Percentiles rank a stretch among this genome's conserved stretches.
Evolutionary conservation across 306 rosid genomes (phyloP).

Genomic region (Senna tora): DNA sequence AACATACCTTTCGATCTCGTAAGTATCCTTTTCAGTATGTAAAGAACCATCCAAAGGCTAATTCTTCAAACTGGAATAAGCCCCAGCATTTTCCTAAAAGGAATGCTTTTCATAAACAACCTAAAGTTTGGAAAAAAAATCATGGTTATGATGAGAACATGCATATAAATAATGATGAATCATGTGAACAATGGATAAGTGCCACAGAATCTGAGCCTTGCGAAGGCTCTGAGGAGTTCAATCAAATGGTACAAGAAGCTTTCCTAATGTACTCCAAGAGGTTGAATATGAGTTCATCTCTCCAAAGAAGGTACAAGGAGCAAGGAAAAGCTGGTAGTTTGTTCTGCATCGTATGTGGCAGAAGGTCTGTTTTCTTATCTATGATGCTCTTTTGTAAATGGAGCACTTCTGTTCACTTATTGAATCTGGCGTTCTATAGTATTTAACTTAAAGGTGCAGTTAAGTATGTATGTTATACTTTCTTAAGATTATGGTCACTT

Average conservation of each 20-base stretch:
- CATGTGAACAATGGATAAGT: conserved; percentile 59
- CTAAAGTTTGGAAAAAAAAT: conserved; percentile 71
- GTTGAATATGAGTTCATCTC: conserved; percentile 62
- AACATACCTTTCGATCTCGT: conserved; percentile 43
- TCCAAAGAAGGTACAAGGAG: conserved; percentile 76
- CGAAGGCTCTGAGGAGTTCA: conserved; percentile 82
- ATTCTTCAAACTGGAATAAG: conserved; percentile 62
- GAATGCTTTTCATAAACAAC: conserved; percentile 57
- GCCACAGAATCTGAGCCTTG: conserved; percentile 60
- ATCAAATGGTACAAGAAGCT: conserved; percentile 72
- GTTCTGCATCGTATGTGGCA: conserved; percentile 93
- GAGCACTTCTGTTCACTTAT: conserved; percentile 51
- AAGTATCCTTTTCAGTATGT: conserved; percentile 57
- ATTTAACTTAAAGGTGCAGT: conserved; percentile 45
- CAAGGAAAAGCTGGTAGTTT: conserved; percentile 91
- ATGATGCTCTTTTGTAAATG: conserved; percentile 49
- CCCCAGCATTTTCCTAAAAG: conserved; percentile 54
- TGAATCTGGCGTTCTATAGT: conserved; percentile 49
- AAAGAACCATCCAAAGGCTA: conserved; percentile 55
- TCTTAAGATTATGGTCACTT: conserved; percentile 36
- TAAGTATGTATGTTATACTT: conserved; percentile 40
- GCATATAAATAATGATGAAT: conserved; percentile 51
- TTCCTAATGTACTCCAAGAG: conserved; percentile 74
- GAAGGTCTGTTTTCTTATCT: conserved; percentile 85
- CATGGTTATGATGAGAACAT: conserved; percentile 54